Evolutionary conservation across 2,329 filamentous ascomycete genomes (phyloP).

Genomic region (Fusarium algeriense): DNA sequence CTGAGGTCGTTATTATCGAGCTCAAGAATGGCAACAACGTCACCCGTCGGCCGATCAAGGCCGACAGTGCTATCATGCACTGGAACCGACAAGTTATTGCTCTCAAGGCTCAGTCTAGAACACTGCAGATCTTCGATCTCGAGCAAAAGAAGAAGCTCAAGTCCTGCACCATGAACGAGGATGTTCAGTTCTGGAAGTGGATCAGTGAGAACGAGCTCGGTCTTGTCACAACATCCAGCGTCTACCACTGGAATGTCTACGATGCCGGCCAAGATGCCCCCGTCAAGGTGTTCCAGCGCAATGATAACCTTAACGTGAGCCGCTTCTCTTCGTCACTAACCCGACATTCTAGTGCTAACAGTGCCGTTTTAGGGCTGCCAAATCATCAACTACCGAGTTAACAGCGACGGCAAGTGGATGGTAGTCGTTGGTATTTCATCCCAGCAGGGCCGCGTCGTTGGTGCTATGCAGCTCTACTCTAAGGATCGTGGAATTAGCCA

Average conservation of each 20-base stretch:
- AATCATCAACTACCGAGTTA: conserved; percentile 99
- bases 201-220: conserved; percentile 90
- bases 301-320: conserved; percentile 86
- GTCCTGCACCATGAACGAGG: conserved; percentile 95
- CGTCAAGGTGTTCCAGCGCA: conserved; percentile 94
- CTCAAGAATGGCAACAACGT: conserved; percentile 98
- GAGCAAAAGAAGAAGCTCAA: conserved; percentile 95
- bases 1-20: conserved; percentile 97
- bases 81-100: conserved; percentile 97
- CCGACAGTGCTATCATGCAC: conserved; percentile 99
- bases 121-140: conserved; percentile 97
- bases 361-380: conserved; percentile 79
- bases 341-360: conserved; percentile 31
- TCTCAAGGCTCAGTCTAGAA: conserved; percentile 92
- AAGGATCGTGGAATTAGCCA: conserved; percentile 97
- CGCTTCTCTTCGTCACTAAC: neutral
- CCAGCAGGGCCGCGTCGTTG: conserved; percentile 91
- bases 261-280: conserved; percentile 83
- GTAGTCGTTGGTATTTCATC: conserved; percentile 96
- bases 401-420: conserved; percentile 97
- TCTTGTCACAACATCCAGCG: conserved; percentile 88
- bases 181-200: conserved; percentile 99
- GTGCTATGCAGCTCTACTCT: conserved; percentile 97
- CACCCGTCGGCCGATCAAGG: conserved; percentile 94
- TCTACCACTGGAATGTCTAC: conserved; percentile 99